Conservation (phyloP, 768 basidiomycete genomes). For the Suillus decipiens region DNA sequence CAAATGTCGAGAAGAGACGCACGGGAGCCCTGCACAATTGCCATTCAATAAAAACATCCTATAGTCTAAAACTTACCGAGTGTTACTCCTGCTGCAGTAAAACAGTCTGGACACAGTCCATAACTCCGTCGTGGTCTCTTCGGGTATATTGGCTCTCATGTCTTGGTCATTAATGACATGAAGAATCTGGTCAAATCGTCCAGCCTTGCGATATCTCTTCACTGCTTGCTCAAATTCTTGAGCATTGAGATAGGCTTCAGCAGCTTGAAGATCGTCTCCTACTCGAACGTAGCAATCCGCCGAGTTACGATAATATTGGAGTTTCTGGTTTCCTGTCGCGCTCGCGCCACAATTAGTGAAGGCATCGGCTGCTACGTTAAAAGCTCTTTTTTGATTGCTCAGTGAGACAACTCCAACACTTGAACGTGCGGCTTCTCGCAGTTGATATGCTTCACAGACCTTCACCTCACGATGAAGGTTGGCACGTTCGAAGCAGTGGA, state of each 20-base stretch:
- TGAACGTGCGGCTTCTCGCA: constrained; percentile 51
- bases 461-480: constrained; percentile 40
- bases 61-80: constrained; percentile 25
- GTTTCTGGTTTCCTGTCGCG: constrained; percentile 30
- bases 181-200: constrained; percentile 55
- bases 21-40: constrained; percentile 42
- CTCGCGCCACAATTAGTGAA: constrained; percentile 45
- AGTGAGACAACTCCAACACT: constrained; percentile 27
- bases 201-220: constrained; percentile 48
- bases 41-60: not conserved
- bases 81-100: constrained; percentile 40
- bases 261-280: constrained; percentile 44
- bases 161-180: constrained; percentile 41
- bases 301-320: constrained; percentile 42
- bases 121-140: constrained; percentile 37
- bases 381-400: constrained; percentile 37
- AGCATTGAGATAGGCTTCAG: constrained; percentile 42
- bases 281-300: constrained; percentile 49
- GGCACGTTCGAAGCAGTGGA: constrained; percentile 55
- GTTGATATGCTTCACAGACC: constrained; percentile 53
- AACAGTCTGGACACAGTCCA: constrained; percentile 45
- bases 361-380: constrained; percentile 46
- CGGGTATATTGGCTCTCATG: constrained; percentile 32
- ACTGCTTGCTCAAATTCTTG: constrained; percentile 46
- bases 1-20: constrained; percentile 48